Evolutionary conservation across 2,329 filamentous ascomycete genomes (phyloP).

Genomic region (Penicillium sp.): DNA sequence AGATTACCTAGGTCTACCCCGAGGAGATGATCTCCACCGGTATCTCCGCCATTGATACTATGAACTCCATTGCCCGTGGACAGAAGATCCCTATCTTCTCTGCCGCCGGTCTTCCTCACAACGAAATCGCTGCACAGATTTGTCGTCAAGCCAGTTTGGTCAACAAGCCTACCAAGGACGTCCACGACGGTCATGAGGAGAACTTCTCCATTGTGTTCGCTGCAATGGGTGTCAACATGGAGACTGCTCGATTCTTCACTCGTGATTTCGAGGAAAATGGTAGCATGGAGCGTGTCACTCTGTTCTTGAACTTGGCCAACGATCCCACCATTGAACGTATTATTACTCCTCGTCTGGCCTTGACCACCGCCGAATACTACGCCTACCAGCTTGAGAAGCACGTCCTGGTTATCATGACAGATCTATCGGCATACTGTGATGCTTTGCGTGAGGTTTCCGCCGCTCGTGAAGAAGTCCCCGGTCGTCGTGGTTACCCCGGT

Average conservation of each 20-base stretch:
- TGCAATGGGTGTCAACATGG: conserved; percentile 99
- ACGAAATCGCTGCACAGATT: conserved; percentile 98
- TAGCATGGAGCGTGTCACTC: conserved; percentile 91
- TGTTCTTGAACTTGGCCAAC: conserved; percentile 99
- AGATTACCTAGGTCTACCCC: conserved; percentile 72
- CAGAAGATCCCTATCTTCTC: conserved; percentile 99
- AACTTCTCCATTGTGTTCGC: conserved; percentile 99
- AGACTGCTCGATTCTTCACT: conserved; percentile 97
- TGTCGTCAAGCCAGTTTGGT: conserved; percentile 95
- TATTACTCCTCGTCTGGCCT: conserved; percentile 94
- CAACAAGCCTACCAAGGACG: conserved; percentile 86
- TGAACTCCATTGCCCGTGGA: conserved; percentile 96
- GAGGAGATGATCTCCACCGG: conserved; percentile 99
- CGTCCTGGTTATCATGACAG: conserved; percentile 96
- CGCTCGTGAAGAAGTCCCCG: conserved; percentile 96
- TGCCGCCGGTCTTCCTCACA: conserved; percentile 94
- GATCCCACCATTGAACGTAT: conserved; percentile 99
- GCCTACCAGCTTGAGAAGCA: conserved; percentile 99
- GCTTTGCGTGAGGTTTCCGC: conserved; percentile 98
- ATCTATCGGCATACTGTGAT: conserved; percentile 97
- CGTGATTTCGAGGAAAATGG: conserved; percentile 99
- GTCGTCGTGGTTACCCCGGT: conserved; percentile 98
- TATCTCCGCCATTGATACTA: conserved; percentile 98
- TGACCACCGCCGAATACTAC: conserved; percentile 99
- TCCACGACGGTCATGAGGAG: conserved; percentile 95